Percentiles rank a stretch among this genome's conserved stretches.
These are phyloP conservation scores for Floccularia luteovirens DNA, from an alignment of 768 basidiomycete genomes.

Conservation along the genomic window DNA sequence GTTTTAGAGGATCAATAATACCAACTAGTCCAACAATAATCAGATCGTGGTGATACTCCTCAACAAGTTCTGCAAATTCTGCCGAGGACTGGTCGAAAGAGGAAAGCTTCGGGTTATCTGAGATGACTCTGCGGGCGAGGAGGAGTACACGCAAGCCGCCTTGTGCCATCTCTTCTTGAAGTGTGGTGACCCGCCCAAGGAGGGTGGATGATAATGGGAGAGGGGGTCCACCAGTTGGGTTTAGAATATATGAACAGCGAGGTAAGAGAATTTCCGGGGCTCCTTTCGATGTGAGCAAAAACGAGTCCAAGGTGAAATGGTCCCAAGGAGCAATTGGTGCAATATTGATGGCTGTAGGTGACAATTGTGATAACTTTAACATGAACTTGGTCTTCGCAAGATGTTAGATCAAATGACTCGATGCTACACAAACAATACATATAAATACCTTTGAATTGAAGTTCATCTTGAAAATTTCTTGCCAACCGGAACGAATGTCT, in stretches of 20 bases:
- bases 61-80: conserved; percentile 29
- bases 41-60: conserved; percentile 33
- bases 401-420: conserved; percentile 2
- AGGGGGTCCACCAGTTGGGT: conserved; percentile 24
- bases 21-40: conserved; percentile 53
- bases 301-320: conserved; percentile 11
- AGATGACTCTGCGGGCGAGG: conserved; percentile 39
- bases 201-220: conserved; percentile 21
- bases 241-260: conserved; percentile 28
- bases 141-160: conserved; percentile 58
- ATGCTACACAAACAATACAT: not conserved
- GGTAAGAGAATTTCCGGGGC: conserved; percentile 45
- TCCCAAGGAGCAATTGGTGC: conserved; percentile 17
- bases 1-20: conserved; percentile 51
- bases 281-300: conserved; percentile 14
- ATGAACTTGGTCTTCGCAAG: conserved; percentile 42
- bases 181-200: conserved; percentile 19
- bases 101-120: conserved; percentile 20
- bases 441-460: conserved; percentile 29
- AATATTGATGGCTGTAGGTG: conserved; percentile 9
- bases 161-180: conserved; percentile 41
- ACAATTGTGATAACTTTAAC: conserved; percentile 29
- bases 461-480: conserved; percentile 21
- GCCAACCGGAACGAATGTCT: conserved; percentile 22
- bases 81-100: conserved; percentile 24